Evolutionary conservation across 129 eudicot genomes (phyloP), one percentile per base, ranked within the genome.

Genomic region (Oenanthe sinensis): DNA sequence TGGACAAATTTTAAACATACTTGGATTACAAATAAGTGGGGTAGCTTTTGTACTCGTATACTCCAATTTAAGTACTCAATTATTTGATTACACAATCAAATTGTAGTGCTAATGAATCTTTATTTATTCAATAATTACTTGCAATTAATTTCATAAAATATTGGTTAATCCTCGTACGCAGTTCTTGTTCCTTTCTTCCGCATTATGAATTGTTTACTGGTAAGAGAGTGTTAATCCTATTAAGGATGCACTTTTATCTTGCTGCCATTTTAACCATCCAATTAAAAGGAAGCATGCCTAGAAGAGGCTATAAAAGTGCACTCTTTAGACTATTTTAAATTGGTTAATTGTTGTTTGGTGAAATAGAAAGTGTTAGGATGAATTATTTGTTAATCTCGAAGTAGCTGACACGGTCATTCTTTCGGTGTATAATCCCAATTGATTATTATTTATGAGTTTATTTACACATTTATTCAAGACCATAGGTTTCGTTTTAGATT

Each of bases 201-300:
- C 48, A 70, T 70, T 70, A 39, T 43, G 26, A n/a, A 22, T 72
- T 72, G 54, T n/a, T 72, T 72, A 72, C 52, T 72, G 17, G 33
- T 43, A 44, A 8, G 60, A 15, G 50, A 65, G 86, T 83, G 86
- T 79, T 47, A 60, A 75, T 83, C 86, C 86, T 75, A 79, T 26
- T 79, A 79, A 79, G 81, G 77, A n/a, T n/a, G 78, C 85, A 83
- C 85, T 74, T 78, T 72, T 77, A 8, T 48, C 4, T 2, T 65
- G 28, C 12, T 19, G 24, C 2, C 0, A 67, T 52, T 68, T 55
- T 47, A 65, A 15, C 33, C 36, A 15, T 28, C 16, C 33, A 8
- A 40, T 46, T 6, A 68, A 1, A 9, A 63, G 26, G 15, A 19
- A 22, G 50, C 10, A 36, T 28, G 47, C 81, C 68, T 46, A 37